Evolutionary conservation across 73 alveolate species (phyloP), one percentile per base, ranked within the genome.

Genomic region (Paramecium sonneborni): DNA sequence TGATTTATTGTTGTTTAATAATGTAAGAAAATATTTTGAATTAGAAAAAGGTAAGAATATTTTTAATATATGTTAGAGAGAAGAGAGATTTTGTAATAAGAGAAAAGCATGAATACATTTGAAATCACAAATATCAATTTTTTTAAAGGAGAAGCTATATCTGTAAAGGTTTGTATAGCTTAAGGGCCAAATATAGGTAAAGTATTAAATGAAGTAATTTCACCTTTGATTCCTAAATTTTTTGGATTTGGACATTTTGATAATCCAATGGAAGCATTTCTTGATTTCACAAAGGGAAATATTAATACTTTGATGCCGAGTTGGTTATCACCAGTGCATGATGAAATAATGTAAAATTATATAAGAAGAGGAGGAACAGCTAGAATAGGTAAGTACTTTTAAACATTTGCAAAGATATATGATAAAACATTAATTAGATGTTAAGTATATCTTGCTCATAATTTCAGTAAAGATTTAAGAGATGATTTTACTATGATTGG

Each of bases 271-370:
- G 86, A 72, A 18, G 86, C 86, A 23, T 72, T 72, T 72, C 57
- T 72, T 28, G 86, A 72, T 37, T 72, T 32, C 12, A 72, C 86
- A 3, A 72, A 72, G 32, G 86, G 86, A 34, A 72, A 72, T 41
- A 72, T 72, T 12, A 72, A 72, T 72, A 72, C 86, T 34, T 18
- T 72, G 14, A 72, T 72, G 86, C 86, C 86, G 1, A 10, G 12
- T 1, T 72, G 86, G 86, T 15, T 72, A 21, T 72, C 55, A 7
- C 86, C 86, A 12, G 57, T 72, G 3, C 86, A 72, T 34, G 86
- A 72, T 72, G 86, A 72, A 38, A 72, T 72, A 10, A 72, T 72
- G 86, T 38, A 72, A 72, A 72, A 72, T 72, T 72, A 72, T 72
- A 72, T 72, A 5, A 72, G 86, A 35, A 30, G 86, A n/a, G 86